phyloP scores from a whole-genome alignment of 345 rosid species.

The Acer negundo region DNA sequence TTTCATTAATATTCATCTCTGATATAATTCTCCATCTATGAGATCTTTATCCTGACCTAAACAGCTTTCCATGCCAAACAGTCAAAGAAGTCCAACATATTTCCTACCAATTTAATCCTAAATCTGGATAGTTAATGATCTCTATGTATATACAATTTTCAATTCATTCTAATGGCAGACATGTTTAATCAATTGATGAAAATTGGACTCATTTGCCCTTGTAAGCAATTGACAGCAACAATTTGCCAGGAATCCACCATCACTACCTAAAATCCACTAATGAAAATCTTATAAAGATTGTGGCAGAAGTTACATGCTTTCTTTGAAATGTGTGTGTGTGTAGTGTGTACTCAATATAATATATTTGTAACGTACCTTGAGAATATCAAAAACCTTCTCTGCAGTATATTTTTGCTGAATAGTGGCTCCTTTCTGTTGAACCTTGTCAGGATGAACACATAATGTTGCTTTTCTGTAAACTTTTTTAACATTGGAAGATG shows the following conservation, averaged over 20 bases:
- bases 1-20: not conserved
- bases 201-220: not conserved
- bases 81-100: not conserved
- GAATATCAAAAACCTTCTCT: conserved; percentile 95
- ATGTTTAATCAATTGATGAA: not conserved
- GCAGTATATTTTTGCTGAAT: conserved; percentile 85
- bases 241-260: not conserved
- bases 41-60: not conserved
- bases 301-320: not conserved
- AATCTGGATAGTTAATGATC: not conserved
- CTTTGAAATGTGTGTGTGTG: not conserved
- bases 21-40: not conserved
- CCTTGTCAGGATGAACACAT: conserved; percentile 96
- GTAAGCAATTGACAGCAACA: not conserved
- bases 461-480: conserved; percentile 83
- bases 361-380: conserved; percentile 57
- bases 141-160: not conserved
- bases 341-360: not conserved
- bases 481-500: conserved; percentile 83
- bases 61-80: not conserved
- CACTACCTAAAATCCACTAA: not conserved
- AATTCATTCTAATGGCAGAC: not conserved
- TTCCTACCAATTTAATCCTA: not conserved
- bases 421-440: conserved; percentile 94
- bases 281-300: not conserved